These are phyloP conservation scores for Asterophora lycoperdoides DNA, from an alignment of 768 basidiomycete species.

Conservation along the genomic window DNA sequence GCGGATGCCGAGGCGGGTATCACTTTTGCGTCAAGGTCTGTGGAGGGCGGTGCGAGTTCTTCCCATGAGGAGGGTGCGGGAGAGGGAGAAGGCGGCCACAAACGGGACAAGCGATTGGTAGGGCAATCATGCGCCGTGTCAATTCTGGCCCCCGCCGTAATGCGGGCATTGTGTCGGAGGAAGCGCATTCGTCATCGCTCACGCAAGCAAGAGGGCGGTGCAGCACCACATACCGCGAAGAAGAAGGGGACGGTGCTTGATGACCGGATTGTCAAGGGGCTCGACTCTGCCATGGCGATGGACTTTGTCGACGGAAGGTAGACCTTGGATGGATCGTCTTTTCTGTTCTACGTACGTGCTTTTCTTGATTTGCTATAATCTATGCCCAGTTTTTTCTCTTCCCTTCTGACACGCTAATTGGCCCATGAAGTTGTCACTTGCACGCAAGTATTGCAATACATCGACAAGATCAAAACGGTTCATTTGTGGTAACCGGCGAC, in stretches of 20 bases:
- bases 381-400: too few relatives aligned
- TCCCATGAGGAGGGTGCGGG: not conserved
- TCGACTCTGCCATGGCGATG: slow-evolving; percentile 26
- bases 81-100: not conserved
- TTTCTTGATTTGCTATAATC: too few relatives aligned
- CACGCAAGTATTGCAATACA: too few relatives aligned
- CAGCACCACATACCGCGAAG: slow-evolving; percentile 15
- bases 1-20: slow-evolving; percentile 11
- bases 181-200: slow-evolving; percentile 6
- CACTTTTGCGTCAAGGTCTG: slow-evolving; percentile 5
- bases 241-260: not conserved
- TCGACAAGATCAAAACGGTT: too few relatives aligned
- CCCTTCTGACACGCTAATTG: too few relatives aligned
- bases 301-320: slow-evolving; percentile 22
- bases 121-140: slow-evolving; percentile 27
- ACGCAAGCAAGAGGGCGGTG: not conserved
- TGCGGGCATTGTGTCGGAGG: slow-evolving; percentile 4
- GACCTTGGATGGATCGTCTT: too few relatives aligned
- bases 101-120: slow-evolving; percentile 1
- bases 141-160: slow-evolving; percentile 32
- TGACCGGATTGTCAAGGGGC: slow-evolving; percentile 9
- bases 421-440: too few relatives aligned
- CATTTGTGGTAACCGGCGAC: too few relatives aligned
- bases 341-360: too few relatives aligned
- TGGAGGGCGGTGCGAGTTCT: not conserved